Percentiles rank a stretch among this genome's conserved stretches.
Evolutionary conservation across 2,329 filamentous ascomycete species (phyloP).

Genomic region (Coleophoma crateriformis): DNA sequence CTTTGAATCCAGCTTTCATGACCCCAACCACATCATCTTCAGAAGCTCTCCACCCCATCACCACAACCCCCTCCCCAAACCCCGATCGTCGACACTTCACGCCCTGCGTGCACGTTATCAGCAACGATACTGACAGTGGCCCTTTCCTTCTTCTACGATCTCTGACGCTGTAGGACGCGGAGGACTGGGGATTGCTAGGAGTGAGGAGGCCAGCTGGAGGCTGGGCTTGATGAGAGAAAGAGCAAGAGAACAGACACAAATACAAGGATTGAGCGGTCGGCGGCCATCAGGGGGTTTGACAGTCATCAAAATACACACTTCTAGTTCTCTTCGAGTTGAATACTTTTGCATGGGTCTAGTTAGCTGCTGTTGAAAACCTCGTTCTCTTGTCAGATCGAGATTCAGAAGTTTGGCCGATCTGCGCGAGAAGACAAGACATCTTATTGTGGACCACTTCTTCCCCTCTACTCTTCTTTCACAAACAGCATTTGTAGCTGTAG

Average conservation of each 20-base stretch:
- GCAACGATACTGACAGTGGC: no score
- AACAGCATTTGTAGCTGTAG: conserved; percentile 15
- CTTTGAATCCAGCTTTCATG: no score
- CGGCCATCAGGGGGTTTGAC: conserved; percentile 19
- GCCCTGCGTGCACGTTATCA: no score
- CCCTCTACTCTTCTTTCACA: conserved; percentile 14
- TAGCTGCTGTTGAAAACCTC: conserved; percentile 26
- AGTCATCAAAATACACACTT: conserved; percentile 29
- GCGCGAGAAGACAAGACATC: conserved; percentile 2
- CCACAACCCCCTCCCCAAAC: no score
- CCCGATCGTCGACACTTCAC: no score
- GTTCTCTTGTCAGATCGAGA: conserved; percentile 14
- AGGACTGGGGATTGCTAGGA: conserved; percentile 1
- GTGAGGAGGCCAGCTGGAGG: conserved; percentile 14
- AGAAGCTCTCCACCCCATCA: no score
- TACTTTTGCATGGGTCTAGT: conserved; percentile 29
- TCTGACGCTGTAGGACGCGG: neutral
- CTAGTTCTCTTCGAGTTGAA: conserved; percentile 28
- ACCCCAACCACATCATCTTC: no score
- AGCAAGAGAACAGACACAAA: conserved; percentile 3
- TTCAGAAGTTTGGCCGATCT: conserved; percentile 17
- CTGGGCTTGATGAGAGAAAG: conserved; percentile 11
- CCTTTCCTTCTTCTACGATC: no score
- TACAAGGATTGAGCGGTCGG: conserved; percentile 12
- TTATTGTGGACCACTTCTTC: conserved; percentile 13